Evolutionary conservation across 2,329 filamentous ascomycete species (phyloP).

Genomic region (Incumbomyces lentus): DNA sequence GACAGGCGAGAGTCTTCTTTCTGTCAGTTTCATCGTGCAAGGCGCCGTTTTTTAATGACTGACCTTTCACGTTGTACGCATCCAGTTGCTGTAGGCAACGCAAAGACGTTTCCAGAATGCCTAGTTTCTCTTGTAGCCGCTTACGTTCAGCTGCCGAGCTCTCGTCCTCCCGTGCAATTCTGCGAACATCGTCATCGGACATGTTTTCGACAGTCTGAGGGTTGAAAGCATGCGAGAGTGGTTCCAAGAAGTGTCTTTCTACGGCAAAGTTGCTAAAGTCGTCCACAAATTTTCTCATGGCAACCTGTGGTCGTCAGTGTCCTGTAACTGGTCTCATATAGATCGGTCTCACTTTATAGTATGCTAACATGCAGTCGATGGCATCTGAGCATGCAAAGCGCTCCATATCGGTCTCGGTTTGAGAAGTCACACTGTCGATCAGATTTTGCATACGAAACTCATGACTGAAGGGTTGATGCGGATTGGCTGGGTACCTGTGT

Average conservation of each 20-base stretch:
- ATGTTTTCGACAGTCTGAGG: no score
- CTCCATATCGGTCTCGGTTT: constrained; percentile 28
- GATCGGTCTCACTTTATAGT: constrained; percentile 33
- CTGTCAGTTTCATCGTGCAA: no score
- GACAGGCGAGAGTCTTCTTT: no score
- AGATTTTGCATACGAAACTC: not conserved
- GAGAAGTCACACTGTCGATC: constrained; percentile 1
- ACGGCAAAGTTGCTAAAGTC: constrained; percentile 30
- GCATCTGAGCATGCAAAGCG: constrained; percentile 29
- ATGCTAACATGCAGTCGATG: constrained; percentile 34
- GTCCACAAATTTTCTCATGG: constrained; percentile 15
- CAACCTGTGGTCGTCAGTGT: constrained; percentile 27
- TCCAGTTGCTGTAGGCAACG: no score
- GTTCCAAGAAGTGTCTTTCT: constrained; percentile 25
- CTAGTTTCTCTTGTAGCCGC: no score
- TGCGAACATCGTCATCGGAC: no score
- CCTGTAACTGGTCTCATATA: constrained; percentile 2
- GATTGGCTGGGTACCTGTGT: not conserved
- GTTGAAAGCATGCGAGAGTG: not conserved
- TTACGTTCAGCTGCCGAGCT: no score
- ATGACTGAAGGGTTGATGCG: not conserved
- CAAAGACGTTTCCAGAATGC: no score
- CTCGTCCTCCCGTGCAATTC: no score
- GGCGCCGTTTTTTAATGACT: no score
- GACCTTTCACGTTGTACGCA: no score